A percentile compares a stretch with the other conserved stretches of the same genome.
Evolutionary conservation across 2,329 filamentous ascomycete species (phyloP).

Genomic region (Hymenoscyphus fructigenus): DNA sequence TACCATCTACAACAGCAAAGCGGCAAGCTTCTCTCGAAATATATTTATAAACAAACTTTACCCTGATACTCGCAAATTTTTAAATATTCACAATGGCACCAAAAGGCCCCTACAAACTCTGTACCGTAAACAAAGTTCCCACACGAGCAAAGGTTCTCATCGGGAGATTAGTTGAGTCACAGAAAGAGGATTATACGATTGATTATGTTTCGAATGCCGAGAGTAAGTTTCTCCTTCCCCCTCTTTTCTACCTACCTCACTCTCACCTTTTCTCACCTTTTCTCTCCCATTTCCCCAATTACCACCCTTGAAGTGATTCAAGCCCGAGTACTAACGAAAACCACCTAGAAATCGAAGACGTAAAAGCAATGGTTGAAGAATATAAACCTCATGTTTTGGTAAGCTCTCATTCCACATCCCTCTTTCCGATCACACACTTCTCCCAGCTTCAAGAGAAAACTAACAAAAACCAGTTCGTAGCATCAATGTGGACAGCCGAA

Average conservation of each 20-base stretch:
- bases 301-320: too few species aligned
- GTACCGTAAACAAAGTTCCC: slow-evolving; percentile 68
- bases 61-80: too few species aligned
- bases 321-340: too few species aligned
- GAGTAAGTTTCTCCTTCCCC: slow-evolving; percentile 43
- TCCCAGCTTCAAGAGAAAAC: not conserved
- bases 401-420: slow-evolving; percentile 25
- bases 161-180: slow-evolving; percentile 57
- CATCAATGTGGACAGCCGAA: slow-evolving; percentile 53
- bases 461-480: slow-evolving; percentile 48
- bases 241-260: not conserved
- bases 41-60: too few species aligned
- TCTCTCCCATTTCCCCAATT: too few species aligned
- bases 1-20: too few species aligned
- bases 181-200: slow-evolving; percentile 65
- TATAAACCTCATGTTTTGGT: slow-evolving; percentile 55
- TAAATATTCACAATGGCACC: slow-evolving; percentile 38
- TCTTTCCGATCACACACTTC: not conserved
- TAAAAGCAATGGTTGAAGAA: slow-evolving; percentile 51
- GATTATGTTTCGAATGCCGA: slow-evolving; percentile 61
- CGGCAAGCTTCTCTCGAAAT: too few species aligned
- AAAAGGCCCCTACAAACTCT: slow-evolving; percentile 59
- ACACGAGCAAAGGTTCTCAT: slow-evolving; percentile 63
- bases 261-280: too few species aligned
- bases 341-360: slow-evolving; percentile 57